A percentile compares a stretch with the other conserved stretches of the same genome.
These are phyloP conservation scores for Endotrypanum monterogeii DNA, from an alignment of 208 protist genomes.

Conservation along the genomic window DNA sequence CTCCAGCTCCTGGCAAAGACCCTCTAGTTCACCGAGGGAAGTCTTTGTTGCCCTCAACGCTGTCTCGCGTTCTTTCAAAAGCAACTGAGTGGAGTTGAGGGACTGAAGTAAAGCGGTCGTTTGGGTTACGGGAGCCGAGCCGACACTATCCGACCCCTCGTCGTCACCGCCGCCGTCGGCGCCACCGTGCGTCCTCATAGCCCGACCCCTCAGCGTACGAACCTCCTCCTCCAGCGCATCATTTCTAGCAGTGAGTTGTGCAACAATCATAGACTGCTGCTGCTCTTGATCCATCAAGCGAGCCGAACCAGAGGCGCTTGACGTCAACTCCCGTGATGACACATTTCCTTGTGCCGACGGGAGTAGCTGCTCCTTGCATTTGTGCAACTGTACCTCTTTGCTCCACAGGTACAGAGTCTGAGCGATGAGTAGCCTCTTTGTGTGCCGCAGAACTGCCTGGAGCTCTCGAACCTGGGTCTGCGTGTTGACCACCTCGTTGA, in stretches of 20 bases:
- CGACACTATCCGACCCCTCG: not conserved
- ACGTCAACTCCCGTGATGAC: not conserved
- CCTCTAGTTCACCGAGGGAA: slow-evolving; percentile 62
- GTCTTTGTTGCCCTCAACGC: slow-evolving; percentile 42
- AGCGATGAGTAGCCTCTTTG: slow-evolving; percentile 45
- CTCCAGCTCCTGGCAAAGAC: slow-evolving; percentile 64
- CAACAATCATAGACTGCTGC: slow-evolving; percentile 64
- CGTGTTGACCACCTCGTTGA: slow-evolving; percentile 68
- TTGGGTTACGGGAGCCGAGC: slow-evolving; percentile 12
- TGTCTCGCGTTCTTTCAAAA: slow-evolving; percentile 46
- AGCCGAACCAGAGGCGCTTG: not conserved
- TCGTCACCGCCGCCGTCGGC: not conserved
- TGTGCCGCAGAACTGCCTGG: slow-evolving; percentile 42
- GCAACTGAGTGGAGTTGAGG: slow-evolving; percentile 13
- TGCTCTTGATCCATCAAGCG: slow-evolving; percentile 25
- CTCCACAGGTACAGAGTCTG: slow-evolving; percentile 81
- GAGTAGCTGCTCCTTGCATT: slow-evolving; percentile 30
- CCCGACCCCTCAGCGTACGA: slow-evolving; percentile 14
- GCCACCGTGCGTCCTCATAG: slow-evolving; percentile 27
- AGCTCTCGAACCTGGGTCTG: slow-evolving; percentile 53
- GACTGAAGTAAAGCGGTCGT: slow-evolving; percentile 19
- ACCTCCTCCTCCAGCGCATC: slow-evolving; percentile 47
- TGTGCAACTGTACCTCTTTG: slow-evolving; percentile 45
- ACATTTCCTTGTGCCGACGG: not conserved
- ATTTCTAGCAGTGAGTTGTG: slow-evolving; percentile 57